Evolutionary conservation across 192 early-diverging fungal genomes (phyloP), one percentile per base, ranked within the genome.

Genomic region (Cetraspora pellucida): DNA sequence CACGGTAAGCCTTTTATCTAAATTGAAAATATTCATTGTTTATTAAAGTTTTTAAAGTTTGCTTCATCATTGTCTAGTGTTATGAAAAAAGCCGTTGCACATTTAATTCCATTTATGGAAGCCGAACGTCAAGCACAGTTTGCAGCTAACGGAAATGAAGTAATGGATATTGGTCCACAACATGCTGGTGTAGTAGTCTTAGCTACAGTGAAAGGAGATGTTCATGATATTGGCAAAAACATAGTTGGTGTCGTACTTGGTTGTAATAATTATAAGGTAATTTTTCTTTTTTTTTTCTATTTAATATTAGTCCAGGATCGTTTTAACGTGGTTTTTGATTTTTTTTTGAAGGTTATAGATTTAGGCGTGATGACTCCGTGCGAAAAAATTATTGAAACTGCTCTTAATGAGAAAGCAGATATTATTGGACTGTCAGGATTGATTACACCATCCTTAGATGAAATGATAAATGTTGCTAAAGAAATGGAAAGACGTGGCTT

Each of bases 211-310:
- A 97, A 97, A 87, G 95, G 95, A 23, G 96, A 97, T 84, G 96
- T 98, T 37, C 96, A 98, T 85, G 95, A 97, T 83, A 98, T 98
- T 79, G 96, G 96, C 47, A 98, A 97, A 87, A 98, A 98, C 84
- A 98, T 98, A 87, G 94, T 95, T 57, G 95, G 93, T 23, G 96
- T 98, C 45, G 96, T 98, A 57, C 84, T 98, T 55, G 96, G 96
- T 31, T 98, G 96, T 89, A 98, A 98, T 87, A 97, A 97, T 82
- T 98, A 98, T 81, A 89, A 89, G 16, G 67, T 59, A 69, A 44
- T 10, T 31, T 10, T 2, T 67, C 3, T 23, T 23, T n/a, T 31
- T 25, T 25, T 43, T 14, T 55, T 11, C 47, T 45, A 19, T 47
- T 44, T 58, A 16, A 21, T 21, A 21, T 54, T 54, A 54, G 13